phyloP scores from a whole-genome alignment of 169 alveolate genomes.

The Plasmodium vivax region DNA sequence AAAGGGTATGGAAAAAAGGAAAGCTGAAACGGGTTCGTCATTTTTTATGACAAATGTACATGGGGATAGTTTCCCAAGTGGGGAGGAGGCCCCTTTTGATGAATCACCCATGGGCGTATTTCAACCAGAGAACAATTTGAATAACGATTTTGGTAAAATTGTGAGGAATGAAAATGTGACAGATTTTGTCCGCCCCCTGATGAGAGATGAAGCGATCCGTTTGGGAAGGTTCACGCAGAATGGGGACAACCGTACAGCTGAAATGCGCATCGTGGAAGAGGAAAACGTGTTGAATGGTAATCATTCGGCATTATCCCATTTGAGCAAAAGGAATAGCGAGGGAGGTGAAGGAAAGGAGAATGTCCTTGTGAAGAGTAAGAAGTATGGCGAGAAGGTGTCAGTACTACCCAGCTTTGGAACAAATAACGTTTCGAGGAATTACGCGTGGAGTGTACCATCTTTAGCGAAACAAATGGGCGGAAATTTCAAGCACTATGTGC shows the following conservation, averaged over 20 bases:
- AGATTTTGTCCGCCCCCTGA: neutral
- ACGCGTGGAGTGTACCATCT: neutral
- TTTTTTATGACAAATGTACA: neutral
- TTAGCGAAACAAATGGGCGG: neutral
- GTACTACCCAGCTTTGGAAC: neutral
- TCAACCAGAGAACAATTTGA: neutral
- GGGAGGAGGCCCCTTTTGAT: neutral
- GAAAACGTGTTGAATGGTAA: neutral
- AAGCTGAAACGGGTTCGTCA: neutral
- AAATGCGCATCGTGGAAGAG: neutral
- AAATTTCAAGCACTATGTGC: neutral
- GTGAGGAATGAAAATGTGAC: neutral
- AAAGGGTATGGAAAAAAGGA: constrained; percentile 9
- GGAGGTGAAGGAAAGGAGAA: neutral
- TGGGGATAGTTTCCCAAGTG: neutral
- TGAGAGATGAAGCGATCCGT: neutral
- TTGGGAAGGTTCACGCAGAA: neutral
- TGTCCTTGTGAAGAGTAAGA: neutral
- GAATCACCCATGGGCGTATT: neutral
- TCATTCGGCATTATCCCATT: neutral
- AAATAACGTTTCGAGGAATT: neutral
- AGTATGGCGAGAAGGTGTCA: neutral
- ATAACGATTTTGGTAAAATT: neutral
- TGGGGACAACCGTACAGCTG: neutral
- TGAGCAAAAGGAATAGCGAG: neutral